Evolutionary conservation across 495 filamentous ascomycete species (phyloP), one percentile per base, ranked within the genome.

Genomic region (Penicillium bialowiezense): DNA sequence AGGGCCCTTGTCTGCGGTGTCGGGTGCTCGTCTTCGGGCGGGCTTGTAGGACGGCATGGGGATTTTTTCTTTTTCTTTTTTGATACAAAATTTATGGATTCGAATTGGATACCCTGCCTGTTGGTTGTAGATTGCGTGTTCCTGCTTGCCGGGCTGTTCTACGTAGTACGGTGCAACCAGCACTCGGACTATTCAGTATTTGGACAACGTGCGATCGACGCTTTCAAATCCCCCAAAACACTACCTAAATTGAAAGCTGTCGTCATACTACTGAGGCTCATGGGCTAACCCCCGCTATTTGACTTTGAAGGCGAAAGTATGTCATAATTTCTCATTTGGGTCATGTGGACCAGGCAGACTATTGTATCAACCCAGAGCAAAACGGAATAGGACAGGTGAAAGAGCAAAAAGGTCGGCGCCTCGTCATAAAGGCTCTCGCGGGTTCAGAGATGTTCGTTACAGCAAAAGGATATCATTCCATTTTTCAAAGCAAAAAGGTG

Each of bases 31-130:
- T 37, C 23, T 45, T 51, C 28, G 31, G 44, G 39, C 40, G 44
- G 29, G 52, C 34, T 53, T 57, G 37, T 42, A 50, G 47, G 47
- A 50, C 37, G 33, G 21, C 23, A 17, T 46, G 51, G 56, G 48
- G 46, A 48, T 42, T 48, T 53, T 52, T 60, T 49, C 44, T 49
- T 50, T 54, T 60, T 46, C 44, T 46, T 47, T 42, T 54, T 52
- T 58, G 52, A 50, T 49, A 52, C 50, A 64, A 64, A 64, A 62
- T 62, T 62, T 48, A 64, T 59, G 50, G 61, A 61, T 60, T 64
- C 43, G 55, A 64, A 64, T 62, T 63, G 60, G 58, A 48, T 56
- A 47, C 51, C 58, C 42, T 60, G 58, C 58, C 50, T 59, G 46
- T 55, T 56, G 41, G 20, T 41, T 23, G 14, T 40, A 33, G 31